phyloP scores from a whole-genome alignment of 441 rosid species.

The Adansonia madagascariensis region DNA sequence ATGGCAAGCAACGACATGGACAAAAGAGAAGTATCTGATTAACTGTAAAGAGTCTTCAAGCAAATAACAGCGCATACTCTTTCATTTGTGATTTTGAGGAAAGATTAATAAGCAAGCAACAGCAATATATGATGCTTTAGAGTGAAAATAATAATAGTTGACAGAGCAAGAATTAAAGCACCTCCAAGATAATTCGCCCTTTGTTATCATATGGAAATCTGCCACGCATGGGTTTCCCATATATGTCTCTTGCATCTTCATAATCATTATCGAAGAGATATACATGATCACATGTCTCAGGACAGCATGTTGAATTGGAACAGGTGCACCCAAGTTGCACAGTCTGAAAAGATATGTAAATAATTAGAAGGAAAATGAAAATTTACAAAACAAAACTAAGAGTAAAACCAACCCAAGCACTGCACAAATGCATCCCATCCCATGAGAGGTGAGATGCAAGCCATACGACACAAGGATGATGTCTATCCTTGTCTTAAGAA shows the following conservation, averaged over 20 bases:
- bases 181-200: conserved; percentile 76
- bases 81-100: too few species aligned
- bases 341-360: conserved; percentile 43
- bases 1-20: neutral
- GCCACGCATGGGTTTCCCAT: conserved; percentile 71
- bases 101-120: too few species aligned
- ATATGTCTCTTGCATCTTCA: conserved; percentile 87
- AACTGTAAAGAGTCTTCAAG: neutral
- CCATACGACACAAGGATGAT: neutral
- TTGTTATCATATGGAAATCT: conserved; percentile 89
- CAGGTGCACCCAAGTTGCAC: conserved; percentile 82
- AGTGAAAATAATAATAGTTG: too few species aligned
- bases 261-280: conserved; percentile 92
- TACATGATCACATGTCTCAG: conserved; percentile 84
- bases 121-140: too few species aligned
- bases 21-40: neutral
- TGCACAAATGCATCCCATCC: neutral
- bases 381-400: conserved; percentile 12
- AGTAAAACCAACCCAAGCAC: conserved; percentile 50
- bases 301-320: conserved; percentile 60
- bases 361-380: neutral
- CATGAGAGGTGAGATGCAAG: neutral
- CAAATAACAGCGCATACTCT: too few species aligned
- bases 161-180: too few species aligned
- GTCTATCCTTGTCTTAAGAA: conserved; percentile 3